Base-by-base conservation (phyloP, 345 rosid species). In the Rhodamnia rubescens region DNA sequence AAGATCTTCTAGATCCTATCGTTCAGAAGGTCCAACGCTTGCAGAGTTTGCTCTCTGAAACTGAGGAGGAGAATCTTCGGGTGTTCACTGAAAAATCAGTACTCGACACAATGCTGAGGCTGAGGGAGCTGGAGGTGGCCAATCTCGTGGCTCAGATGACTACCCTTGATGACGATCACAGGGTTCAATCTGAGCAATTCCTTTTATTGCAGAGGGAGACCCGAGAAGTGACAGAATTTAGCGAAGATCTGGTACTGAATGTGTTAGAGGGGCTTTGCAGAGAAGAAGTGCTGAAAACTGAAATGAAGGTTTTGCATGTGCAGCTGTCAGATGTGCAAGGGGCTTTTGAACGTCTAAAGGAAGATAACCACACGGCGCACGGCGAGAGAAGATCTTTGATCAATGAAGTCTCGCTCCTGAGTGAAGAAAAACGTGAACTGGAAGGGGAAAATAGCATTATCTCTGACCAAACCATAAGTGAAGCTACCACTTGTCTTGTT, bases 81-180 rank as follows among this genome's bases (percentile, higher is more conserved):
- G 85, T 88, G 52, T 86, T 83, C 74, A 89, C 93, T 82, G 96
- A 95, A 89, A 94, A 94, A 54, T 87, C 91, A 21, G 91, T 95
- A 87, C 92, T 96, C 84, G 87, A 89, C 88, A 90, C 93, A 51
- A 88, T 93, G 86, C 90, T 98, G 87, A 88, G 88, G 90, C 92
- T 93, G 90, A 91, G 91, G 85, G 93, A 92, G 85, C 88, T 87
- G 85, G 98, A 96, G 88, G 92, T 92, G 69, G 88, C 87, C n/a
- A 86, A 87, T 89, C 90, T 94, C 83, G 91, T 89, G 85, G 50
- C 89, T 56, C 91, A 89, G 88, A 94, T 90, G 88, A 88, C 82
- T 86, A 78, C 55, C 58, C 90, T 95, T 82, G 88, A 85, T 84
- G 89, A 90, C 83, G 90, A 93, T 86, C 91, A 91, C 86, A 90